Evolutionary conservation across 208 protist genomes (phyloP), one percentile per base, ranked within the genome.

Genomic region (Leishmania braziliensis): DNA sequence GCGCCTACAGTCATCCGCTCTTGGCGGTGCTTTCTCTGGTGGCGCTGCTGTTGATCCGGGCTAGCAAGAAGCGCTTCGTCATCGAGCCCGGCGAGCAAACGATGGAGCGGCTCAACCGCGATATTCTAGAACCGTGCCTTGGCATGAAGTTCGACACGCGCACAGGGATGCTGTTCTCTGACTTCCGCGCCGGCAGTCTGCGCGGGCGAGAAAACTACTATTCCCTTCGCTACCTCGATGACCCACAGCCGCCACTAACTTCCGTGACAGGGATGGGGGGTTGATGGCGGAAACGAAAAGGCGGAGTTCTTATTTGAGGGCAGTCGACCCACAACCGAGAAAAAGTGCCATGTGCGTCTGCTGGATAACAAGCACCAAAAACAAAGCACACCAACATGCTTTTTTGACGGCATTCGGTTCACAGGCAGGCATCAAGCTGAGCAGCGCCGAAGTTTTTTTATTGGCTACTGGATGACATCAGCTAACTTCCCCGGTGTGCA

Each of bases 1-100:
- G 71, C 39, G 68, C 80, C 26, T 85, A 84, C 72, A 81, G 75
- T 18, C 74, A 82, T 39, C 79, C 78, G 23, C 33, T 81, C 79
- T 79, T 91, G 29, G 72, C 80, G 10, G 75, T 91, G 71, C 46
- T 89, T 6, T 88, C 89, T 16, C 84, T 90, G 29, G 71, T 92
- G 29, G 87, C 85, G 53, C 86, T 97, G 62, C 71, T 95, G 69
- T 78, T 95, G 23, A 85, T 95, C 8, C 91, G 91, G 23, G 87
- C 88, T 26, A 91, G 88, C 39, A 97, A 92, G 74, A 93, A 91
- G 75, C 77, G 86, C 56, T 96, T 93, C 84, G 84, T 89, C 66
- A 94, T 97, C 74, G 94, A 97, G 78, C 91, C 91, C 43, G 92
- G 94, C 2, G 89, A 95, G 53, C 86, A 93, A 69, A 89, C 89